A percentile compares a stretch with the other conserved stretches of the same genome.
phyloP scores from a whole-genome alignment of 495 filamentous ascomycete species.

The Penicillium verhagenii region DNA sequence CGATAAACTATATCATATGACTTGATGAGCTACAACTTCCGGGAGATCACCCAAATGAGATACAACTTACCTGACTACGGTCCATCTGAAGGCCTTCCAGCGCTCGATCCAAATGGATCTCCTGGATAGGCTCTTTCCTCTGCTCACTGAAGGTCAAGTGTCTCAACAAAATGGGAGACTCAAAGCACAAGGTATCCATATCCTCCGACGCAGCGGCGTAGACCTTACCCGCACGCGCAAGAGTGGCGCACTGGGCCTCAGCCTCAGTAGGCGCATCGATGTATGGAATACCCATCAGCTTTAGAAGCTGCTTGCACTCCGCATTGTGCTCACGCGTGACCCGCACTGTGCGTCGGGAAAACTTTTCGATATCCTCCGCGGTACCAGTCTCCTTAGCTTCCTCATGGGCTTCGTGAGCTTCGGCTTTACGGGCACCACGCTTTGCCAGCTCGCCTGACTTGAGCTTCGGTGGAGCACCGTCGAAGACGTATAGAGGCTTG shows the following conservation, averaged over 20 bases:
- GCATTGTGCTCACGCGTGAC: conserved; percentile 96
- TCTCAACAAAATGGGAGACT: conserved; percentile 83
- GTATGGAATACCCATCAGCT: conserved; percentile 93
- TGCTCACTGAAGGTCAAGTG: conserved; percentile 97
- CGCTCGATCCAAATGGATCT: conserved; percentile 83
- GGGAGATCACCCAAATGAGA: background rate
- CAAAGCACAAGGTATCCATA: conserved; percentile 98
- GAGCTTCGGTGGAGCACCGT: conserved; percentile 92
- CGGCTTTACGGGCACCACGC: conserved; percentile 85
- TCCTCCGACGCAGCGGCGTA: conserved; percentile 96
- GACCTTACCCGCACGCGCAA: conserved; percentile 91
- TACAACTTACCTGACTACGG: conserved; percentile 61
- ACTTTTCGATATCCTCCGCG: conserved; percentile 96
- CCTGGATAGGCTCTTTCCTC: conserved; percentile 94
- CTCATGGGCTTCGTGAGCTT: conserved; percentile 82
- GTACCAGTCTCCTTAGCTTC: conserved; percentile 98
- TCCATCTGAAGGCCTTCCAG: conserved; percentile 87
- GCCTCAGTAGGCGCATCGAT: conserved; percentile 95
- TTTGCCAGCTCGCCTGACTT: conserved; percentile 96
- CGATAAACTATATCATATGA: conserved; percentile 72
- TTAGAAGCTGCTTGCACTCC: conserved; percentile 86
- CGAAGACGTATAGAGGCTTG: conserved; percentile 97
- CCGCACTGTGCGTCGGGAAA: conserved; percentile 87
- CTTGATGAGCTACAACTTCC: background rate
- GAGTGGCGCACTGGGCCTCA: conserved; percentile 90